Conservation (phyloP, 1,284 basidiomycete species). For the Cystobasidiaceae sp. region DNA sequence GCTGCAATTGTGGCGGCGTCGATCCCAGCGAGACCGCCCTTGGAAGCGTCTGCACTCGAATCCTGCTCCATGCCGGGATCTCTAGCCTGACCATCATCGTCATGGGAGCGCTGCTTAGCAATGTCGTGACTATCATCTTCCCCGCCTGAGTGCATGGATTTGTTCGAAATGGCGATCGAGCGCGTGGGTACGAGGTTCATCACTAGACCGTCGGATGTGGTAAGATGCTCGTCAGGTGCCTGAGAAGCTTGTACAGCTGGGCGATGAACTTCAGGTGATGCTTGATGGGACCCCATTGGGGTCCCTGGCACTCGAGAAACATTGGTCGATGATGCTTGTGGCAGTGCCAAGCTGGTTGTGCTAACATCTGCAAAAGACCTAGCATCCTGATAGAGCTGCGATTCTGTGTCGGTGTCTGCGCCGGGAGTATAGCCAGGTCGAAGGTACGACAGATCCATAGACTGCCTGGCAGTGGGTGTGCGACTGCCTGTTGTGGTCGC, state of each 20-base stretch:
- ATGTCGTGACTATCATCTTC: no score
- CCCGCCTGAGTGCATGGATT: no score
- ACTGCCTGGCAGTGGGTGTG: background rate
- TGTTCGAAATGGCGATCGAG: no score
- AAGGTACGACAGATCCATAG: no score
- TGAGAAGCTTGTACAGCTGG: no score
- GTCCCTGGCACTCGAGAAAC: background rate
- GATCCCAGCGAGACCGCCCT: constrained; percentile 11
- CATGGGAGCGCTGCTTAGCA: no score
- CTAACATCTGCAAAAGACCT: constrained; percentile 20
- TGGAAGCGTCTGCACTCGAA: background rate
- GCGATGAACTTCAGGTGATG: no score
- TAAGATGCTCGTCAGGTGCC: no score
- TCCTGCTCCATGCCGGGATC: background rate
- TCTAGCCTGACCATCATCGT: background rate
- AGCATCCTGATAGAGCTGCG: constrained; percentile 15
- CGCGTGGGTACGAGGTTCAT: no score
- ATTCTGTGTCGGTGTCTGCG: constrained; percentile 21
- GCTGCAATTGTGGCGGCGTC: constrained; percentile 9
- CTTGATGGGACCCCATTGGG: background rate
- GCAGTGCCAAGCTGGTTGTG: constrained; percentile 1
- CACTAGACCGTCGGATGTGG: no score
- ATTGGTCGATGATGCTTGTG: background rate
- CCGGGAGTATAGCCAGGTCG: no score
- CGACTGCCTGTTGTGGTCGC: constrained; percentile 2